Conservation (phyloP, 2,329 filamentous ascomycete species). For the Pseudogymnoascus sp. region DNA sequence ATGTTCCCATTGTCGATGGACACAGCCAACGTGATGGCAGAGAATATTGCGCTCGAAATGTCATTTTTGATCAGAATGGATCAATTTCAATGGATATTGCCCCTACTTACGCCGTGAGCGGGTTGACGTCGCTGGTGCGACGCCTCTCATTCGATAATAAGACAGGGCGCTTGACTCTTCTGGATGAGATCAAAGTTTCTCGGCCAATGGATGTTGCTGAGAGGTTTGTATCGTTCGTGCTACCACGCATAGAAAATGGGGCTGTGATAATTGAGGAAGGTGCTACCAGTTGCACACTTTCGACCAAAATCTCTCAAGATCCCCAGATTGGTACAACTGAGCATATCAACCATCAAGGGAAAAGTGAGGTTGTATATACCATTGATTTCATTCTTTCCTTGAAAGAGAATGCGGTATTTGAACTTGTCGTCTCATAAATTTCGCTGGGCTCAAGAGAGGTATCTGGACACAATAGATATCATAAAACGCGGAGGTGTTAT, state of each 20-base stretch:
- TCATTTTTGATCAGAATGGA: background rate
- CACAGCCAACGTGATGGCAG: background rate
- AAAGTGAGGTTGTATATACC: background rate
- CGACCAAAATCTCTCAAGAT: background rate
- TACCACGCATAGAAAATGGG: background rate
- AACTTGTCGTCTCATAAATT: background rate
- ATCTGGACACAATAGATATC: background rate
- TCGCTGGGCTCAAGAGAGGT: background rate
- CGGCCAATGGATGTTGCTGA: background rate
- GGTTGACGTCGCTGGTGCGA: background rate
- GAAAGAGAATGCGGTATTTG: background rate
- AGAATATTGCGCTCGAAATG: background rate
- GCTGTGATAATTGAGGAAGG: background rate
- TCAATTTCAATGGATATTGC: background rate
- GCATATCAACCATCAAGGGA: slow-evolving; percentile 7
- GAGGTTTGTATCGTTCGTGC: background rate
- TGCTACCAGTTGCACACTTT: background rate
- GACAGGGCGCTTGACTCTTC: background rate
- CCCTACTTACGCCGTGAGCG: background rate
- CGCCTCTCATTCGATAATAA: background rate
- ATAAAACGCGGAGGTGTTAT: background rate
- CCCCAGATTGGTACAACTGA: background rate
- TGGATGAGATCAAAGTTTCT: background rate
- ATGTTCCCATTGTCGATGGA: background rate
- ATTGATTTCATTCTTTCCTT: background rate